Conservation (phyloP, 352 stramenopile genomes). For the Pythium scleroteichum region DNA sequence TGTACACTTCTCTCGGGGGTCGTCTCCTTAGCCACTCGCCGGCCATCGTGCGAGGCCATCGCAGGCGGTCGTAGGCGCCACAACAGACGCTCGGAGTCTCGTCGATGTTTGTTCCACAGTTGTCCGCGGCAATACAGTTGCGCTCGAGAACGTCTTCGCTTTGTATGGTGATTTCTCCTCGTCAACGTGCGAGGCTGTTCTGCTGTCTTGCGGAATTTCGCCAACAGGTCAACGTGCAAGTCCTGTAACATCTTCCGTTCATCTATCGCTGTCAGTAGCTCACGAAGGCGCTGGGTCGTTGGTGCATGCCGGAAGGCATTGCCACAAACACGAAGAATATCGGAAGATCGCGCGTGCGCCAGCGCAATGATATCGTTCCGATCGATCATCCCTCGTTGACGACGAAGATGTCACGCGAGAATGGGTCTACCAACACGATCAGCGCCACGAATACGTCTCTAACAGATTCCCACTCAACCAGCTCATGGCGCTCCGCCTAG, state of each 20-base stretch:
- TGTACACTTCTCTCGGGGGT: too few species aligned
- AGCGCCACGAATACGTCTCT: slow-evolving; percentile 64
- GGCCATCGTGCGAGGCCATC: too few species aligned
- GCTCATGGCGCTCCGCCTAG: slow-evolving; percentile 45
- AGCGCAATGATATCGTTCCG: slow-evolving; percentile 55
- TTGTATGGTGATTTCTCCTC: slow-evolving; percentile 27
- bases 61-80: too few species aligned
- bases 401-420: slow-evolving; percentile 78
- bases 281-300: slow-evolving; percentile 53
- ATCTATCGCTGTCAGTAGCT: slow-evolving; percentile 57
- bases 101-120: too few species aligned
- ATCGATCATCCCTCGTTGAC: slow-evolving; percentile 28
- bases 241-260: slow-evolving; percentile 41
- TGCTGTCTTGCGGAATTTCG: slow-evolving; percentile 83
- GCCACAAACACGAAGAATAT: slow-evolving; percentile 77
- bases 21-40: too few species aligned
- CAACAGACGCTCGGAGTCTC: too few species aligned
- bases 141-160: slow-evolving; percentile 74
- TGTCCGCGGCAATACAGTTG: slow-evolving; percentile 59
- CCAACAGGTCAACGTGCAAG: slow-evolving; percentile 61
- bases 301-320: slow-evolving; percentile 87
- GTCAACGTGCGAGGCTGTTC: slow-evolving; percentile 60
- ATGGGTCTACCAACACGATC: slow-evolving; percentile 87
- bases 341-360: slow-evolving; percentile 43
- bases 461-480: slow-evolving; percentile 46